phyloP scores from a whole-genome alignment of 495 filamentous ascomycete genomes.

The Aspergillus ellipticus region DNA sequence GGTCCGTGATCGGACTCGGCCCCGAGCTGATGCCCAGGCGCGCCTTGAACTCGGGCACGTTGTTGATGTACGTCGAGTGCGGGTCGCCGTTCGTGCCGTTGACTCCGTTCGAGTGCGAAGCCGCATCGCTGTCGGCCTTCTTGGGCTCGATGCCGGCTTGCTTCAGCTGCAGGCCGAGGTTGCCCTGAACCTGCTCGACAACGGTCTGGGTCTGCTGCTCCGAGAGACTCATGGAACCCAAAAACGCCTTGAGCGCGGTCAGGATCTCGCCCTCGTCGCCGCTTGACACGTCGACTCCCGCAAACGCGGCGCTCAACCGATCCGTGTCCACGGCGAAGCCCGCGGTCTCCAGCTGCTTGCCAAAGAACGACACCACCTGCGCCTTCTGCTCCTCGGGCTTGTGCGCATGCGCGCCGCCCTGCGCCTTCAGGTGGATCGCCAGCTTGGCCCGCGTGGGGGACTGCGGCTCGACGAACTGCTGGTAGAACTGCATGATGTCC shows the following conservation, averaged over 20 bases:
- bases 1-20: constrained; percentile 64
- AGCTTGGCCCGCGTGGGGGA: constrained; percentile 75
- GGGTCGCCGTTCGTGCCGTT: constrained; percentile 11
- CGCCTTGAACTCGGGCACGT: constrained; percentile 76
- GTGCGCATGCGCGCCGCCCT: constrained; percentile 42
- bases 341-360: constrained; percentile 48
- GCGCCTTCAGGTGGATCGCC: constrained; percentile 77
- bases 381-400: constrained; percentile 50
- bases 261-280: constrained; percentile 42
- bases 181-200: constrained; percentile 41
- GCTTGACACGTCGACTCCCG: constrained; percentile 42
- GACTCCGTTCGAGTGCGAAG: constrained; percentile 33
- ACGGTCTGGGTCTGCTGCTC: constrained; percentile 41
- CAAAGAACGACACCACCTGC: constrained; percentile 46
- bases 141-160: constrained; percentile 34
- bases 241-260: constrained; percentile 44
- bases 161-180: constrained; percentile 37
- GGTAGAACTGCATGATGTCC: constrained; percentile 77
- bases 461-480: constrained; percentile 67
- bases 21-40: constrained; percentile 63
- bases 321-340: constrained; percentile 44
- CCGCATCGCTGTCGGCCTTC: constrained; percentile 13
- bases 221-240: constrained; percentile 41
- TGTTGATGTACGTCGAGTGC: constrained; percentile 55
- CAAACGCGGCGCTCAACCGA: constrained; percentile 42